A percentile compares a stretch with the other conserved stretches of the same genome.
These are phyloP conservation scores for Seminavis robusta DNA, from an alignment of 108 stramenopile species.

Conservation along the genomic window DNA sequence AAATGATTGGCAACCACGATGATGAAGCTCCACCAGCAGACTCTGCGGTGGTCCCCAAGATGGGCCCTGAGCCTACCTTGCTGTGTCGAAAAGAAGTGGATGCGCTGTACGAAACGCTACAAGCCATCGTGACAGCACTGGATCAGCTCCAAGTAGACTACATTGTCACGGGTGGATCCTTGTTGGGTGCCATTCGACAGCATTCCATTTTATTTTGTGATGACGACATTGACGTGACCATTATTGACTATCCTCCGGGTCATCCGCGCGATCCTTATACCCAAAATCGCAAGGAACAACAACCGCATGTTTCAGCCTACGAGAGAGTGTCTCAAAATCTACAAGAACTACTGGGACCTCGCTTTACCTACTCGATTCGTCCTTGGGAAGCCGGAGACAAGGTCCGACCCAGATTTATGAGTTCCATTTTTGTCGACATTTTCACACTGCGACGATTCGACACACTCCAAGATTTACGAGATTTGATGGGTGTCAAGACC, in stretches of 20 bases:
- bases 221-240: conserved; percentile 77
- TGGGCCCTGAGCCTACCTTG: conserved; percentile 51
- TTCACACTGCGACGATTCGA: conserved; percentile 50
- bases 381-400: conserved; percentile 74
- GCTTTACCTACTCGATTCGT: conserved; percentile 32
- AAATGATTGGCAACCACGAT: no score
- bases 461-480: conserved; percentile 26
- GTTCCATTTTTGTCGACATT: conserved; percentile 57
- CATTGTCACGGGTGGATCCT: conserved; percentile 67
- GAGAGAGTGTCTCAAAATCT: conserved; percentile 30
- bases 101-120: conserved; percentile 43
- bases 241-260: conserved; percentile 30
- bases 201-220: conserved; percentile 76
- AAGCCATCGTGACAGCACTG: conserved; percentile 35
- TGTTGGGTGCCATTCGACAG: conserved; percentile 68
- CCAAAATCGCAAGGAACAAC: no score
- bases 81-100: conserved; percentile 54
- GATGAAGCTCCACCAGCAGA: no score
- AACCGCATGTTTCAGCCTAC: conserved; percentile 29
- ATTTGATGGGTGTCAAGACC: conserved; percentile 43
- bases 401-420: conserved; percentile 42
- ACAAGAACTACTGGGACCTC: conserved; percentile 26
- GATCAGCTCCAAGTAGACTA: conserved; percentile 35
- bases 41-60: conserved; percentile 24
- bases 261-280: not conserved